Evolutionary conservation across 148 eudicot species (phyloP).

Genomic region (Polygonum maritimum): DNA sequence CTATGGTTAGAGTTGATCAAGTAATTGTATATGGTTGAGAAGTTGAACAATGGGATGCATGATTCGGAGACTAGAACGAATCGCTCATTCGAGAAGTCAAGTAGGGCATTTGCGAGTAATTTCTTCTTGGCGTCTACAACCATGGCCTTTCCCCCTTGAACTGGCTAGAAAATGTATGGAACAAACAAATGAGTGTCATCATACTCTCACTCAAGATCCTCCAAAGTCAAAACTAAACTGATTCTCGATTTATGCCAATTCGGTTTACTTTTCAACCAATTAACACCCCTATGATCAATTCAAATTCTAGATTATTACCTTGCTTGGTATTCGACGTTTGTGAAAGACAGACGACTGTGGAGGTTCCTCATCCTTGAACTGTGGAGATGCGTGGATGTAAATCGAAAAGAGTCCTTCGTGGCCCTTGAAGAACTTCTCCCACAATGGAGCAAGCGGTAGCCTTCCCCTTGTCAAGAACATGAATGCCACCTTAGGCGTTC

Average conservation of each 20-base stretch:
- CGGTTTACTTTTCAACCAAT: not conserved
- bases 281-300: not conserved
- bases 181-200: not conserved
- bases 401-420: constrained; percentile 48
- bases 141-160: constrained; percentile 4
- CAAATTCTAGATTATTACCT: constrained; percentile 28
- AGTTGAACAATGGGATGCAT: constrained; percentile 15
- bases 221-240: not conserved
- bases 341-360: constrained; percentile 36
- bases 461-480: constrained; percentile 57
- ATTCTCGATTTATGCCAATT: not conserved
- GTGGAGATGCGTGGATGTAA: constrained; percentile 48
- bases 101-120: constrained; percentile 13
- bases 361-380: constrained; percentile 16
- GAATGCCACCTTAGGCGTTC: constrained; percentile 58
- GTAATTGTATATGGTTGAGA: constrained; percentile 11
- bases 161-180: not conserved
- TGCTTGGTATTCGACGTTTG: constrained; percentile 57
- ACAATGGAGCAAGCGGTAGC: constrained; percentile 46
- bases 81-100: constrained; percentile 14
- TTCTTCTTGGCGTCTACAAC: constrained; percentile 14
- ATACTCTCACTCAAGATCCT: not conserved
- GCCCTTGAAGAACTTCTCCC: constrained; percentile 75
- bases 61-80: constrained; percentile 18
- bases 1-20: constrained; percentile 9